phyloP scores from a whole-genome alignment of 768 basidiomycete genomes.

The Mycena haematopus region DNA sequence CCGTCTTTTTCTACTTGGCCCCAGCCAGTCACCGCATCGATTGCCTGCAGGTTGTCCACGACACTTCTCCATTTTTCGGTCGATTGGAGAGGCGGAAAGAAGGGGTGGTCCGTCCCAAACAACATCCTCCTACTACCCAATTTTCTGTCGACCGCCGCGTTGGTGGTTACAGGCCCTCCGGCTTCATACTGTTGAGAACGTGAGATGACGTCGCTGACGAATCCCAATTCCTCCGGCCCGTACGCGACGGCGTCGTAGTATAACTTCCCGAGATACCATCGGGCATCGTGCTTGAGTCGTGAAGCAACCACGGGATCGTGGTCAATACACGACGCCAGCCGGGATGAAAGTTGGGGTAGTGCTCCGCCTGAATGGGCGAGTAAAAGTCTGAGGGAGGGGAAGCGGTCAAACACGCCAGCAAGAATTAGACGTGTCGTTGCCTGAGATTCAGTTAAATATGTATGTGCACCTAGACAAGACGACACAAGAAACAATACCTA shows the following conservation, averaged over 20 bases:
- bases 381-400: constrained; percentile 75
- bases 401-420: constrained; percentile 80
- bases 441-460: constrained; percentile 33
- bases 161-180: constrained; percentile 38
- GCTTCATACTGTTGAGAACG: constrained; percentile 59
- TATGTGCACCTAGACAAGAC: background rate
- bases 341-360: constrained; percentile 82
- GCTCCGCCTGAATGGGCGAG: constrained; percentile 90
- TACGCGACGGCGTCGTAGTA: constrained; percentile 91
- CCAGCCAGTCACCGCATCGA: constrained; percentile 70
- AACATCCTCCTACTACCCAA: constrained; percentile 67
- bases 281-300: constrained; percentile 79
- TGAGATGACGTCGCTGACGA: constrained; percentile 73
- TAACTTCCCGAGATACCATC: constrained; percentile 81
- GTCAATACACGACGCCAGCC: constrained; percentile 82
- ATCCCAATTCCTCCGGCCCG: constrained; percentile 83
- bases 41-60: constrained; percentile 84
- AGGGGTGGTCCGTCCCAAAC: constrained; percentile 90
- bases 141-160: constrained; percentile 42
- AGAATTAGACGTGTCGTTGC: constrained; percentile 84
- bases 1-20: constrained; percentile 61
- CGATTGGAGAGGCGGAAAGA: constrained; percentile 81
- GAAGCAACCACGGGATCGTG: constrained; percentile 84
- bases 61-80: constrained; percentile 85
- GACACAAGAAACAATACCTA: constrained; percentile 51